These are phyloP conservation scores for Cercospora sp. DNA, from an alignment of 2,329 filamentous ascomycete genomes.

Conservation along the genomic window DNA sequence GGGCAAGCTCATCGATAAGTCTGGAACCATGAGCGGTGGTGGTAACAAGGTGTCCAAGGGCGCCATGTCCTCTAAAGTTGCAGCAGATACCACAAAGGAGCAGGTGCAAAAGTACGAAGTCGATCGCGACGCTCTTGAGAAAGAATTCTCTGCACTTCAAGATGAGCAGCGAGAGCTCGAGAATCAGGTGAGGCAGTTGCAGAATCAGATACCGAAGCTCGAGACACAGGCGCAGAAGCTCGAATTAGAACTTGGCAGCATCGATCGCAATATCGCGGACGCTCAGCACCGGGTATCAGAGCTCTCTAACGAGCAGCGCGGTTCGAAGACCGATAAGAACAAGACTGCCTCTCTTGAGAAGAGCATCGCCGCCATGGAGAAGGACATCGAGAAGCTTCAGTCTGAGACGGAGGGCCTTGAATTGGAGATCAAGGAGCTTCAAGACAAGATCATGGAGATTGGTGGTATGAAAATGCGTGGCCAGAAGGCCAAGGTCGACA, in stretches of 20 bases:
- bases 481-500: constrained; percentile 88
- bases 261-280: constrained; percentile 79
- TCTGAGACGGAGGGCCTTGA: constrained; percentile 87
- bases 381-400: constrained; percentile 76
- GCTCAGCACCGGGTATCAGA: constrained; percentile 83
- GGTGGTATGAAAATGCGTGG: constrained; percentile 89
- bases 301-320: constrained; percentile 75
- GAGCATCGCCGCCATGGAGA: constrained; percentile 71
- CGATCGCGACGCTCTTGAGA: constrained; percentile 81
- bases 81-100: constrained; percentile 82
- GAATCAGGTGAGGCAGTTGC: constrained; percentile 67
- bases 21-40: constrained; percentile 97
- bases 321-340: constrained; percentile 75
- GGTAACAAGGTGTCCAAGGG: constrained; percentile 87
- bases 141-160: constrained; percentile 80
- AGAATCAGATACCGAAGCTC: constrained; percentile 75
- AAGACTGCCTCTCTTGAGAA: constrained; percentile 73
- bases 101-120: constrained; percentile 83
- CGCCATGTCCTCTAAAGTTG: constrained; percentile 93
- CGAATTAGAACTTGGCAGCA: constrained; percentile 81
- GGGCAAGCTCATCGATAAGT: constrained; percentile 95
- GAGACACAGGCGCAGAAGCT: constrained; percentile 93
- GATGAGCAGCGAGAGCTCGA: constrained; percentile 82
- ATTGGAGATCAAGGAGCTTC: constrained; percentile 85
- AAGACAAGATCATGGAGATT: constrained; percentile 98